Evolutionary conservation across 2,329 filamentous ascomycete species (phyloP), one percentile per base, ranked within the genome.

Genomic region (Fusarium robinianum): DNA sequence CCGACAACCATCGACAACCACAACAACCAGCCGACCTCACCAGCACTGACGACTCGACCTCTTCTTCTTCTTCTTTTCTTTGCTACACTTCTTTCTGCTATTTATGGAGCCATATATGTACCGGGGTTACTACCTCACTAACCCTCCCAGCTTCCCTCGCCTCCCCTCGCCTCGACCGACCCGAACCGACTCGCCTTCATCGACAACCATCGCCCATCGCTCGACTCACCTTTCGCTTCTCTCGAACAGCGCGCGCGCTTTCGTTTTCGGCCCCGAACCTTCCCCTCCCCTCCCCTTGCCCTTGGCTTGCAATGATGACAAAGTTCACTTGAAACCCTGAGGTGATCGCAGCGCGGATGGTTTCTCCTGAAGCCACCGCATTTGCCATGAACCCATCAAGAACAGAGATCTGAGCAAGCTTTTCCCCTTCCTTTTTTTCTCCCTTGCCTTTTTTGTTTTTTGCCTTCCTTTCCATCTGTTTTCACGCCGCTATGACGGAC

Each of bases 361-460:
- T 41, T 43, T 51, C 47, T 42, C 24, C 31, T n/a, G 46, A 44
- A 51, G 39, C 57, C 33, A 32, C 30, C n/a, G 31, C 27, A 24
- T 17, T 36, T 26, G 32, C 49, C 24, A 44, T 61, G 61, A 60
- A 27, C 58, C 52, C 46, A 32, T 42, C 41, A 69, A 75, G 74
- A 77, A 76, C 74, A 73, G 74, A 76, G 53, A 76, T 76, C 74
- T 68, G 74, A 76, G 72, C 72, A 69, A 58, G 46, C 39, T 48
- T 49, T 41, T 17, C n/a, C 30, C 27, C 46, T 29, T 32, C 25
- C 37, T 15, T 17, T 27, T 25, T 14, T 21, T 25, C 14, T 42
- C 19, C 31, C 6, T 23, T 29, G 29, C 25, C 14, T 25, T 38
- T 31, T 38, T 15, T 17, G 35, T 10, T 27, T 44, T 19, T 24